Base-by-base conservation (phyloP, 2,329 filamentous ascomycete genomes). In the Ceratocystis ficicola region DNA sequence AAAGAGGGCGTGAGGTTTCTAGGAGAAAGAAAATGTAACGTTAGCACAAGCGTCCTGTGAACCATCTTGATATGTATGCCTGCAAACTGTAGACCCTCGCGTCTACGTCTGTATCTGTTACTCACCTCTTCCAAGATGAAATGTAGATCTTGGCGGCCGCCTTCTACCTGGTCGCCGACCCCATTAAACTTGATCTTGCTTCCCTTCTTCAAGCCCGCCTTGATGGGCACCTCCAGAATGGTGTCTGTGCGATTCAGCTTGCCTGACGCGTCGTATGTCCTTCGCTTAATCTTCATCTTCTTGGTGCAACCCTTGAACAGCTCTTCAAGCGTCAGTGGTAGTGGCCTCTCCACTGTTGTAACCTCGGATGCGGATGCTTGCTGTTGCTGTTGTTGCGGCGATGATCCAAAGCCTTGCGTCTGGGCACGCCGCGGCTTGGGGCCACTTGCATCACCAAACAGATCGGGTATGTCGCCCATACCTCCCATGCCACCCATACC, bases 181-280 rank as follows among this genome's bases (percentile, higher is more conserved):
- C 93, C 91, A 73, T 89, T 89, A 74, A 96, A 99, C 77, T 96
- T 96, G 76, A 99, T 96, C 81, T 97, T 99, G 73, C 90, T 95
- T 36, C 94, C 94, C 71, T 95, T 92, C 78, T 97, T 96, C 76
- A 97, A 78, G 67, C 94, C 94, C 5, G 90, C 86, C 78, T 96
- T 97, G 77, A 99, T 96, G 60, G 91, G 90, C 64, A 97, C 93
- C 73, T 95, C 91, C 36, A 99, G 79, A 20, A 96, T 90, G 72
- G 92, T 89, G 71, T 99, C 94, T 68, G 92, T 89, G 2, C 87
- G 88, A 55, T 84, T 89, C 71, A 91, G 86, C 79, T 95, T 96
- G 67, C 90, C 90, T 0, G 82, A 86, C 5, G 48, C 20, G 22
- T 86, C 80, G 75, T 99, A 97, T 20, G 88, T 91, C 84, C 97